Conservation (phyloP, 2,329 filamentous ascomycete genomes). For the Onygenales sp. region DNA sequence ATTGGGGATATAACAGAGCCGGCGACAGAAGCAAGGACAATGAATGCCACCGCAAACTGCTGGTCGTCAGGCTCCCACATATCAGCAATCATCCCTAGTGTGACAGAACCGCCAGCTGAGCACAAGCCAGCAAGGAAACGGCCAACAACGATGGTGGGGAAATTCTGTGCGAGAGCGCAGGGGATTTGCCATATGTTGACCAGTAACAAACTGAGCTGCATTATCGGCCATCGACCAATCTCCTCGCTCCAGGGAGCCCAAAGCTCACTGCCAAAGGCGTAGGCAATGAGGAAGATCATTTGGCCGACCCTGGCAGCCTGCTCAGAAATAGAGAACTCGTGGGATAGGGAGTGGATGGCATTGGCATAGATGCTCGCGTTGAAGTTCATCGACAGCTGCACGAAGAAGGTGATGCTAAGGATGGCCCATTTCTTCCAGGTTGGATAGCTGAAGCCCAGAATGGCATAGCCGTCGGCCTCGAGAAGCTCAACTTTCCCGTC, state of each 20-base stretch:
- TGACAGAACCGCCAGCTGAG: conserved; percentile 56
- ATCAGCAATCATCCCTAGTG: conserved; percentile 55
- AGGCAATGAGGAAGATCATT: conserved; percentile 65
- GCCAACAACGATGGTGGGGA: conserved; percentile 58
- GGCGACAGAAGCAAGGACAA: conserved; percentile 48
- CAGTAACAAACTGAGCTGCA: conserved; percentile 62
- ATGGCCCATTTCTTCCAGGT: conserved; percentile 61
- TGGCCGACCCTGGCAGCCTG: conserved; percentile 63
- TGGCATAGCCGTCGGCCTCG: conserved; percentile 52
- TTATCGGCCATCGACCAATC: conserved; percentile 63
- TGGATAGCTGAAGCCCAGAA: conserved; percentile 54
- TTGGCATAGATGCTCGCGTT: conserved; percentile 66
- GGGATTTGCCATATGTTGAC: conserved; percentile 70
- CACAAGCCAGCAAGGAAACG: conserved; percentile 55
- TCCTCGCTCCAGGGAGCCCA: conserved; percentile 85
- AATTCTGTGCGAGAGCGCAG: conserved; percentile 63
- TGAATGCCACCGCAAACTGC: conserved; percentile 51
- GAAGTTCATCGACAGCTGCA: conserved; percentile 69
- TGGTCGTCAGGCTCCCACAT: conserved; percentile 51
- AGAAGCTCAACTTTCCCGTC: conserved; percentile 30
- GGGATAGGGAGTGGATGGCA: conserved; percentile 51
- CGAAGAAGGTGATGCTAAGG: conserved; percentile 57
- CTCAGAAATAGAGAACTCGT: conserved; percentile 56
- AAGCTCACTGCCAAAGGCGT: conserved; percentile 76
- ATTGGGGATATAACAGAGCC: conserved; percentile 41